Conservation (phyloP, 805 yeast species). For the Monosporozyma aerobia region DNA sequence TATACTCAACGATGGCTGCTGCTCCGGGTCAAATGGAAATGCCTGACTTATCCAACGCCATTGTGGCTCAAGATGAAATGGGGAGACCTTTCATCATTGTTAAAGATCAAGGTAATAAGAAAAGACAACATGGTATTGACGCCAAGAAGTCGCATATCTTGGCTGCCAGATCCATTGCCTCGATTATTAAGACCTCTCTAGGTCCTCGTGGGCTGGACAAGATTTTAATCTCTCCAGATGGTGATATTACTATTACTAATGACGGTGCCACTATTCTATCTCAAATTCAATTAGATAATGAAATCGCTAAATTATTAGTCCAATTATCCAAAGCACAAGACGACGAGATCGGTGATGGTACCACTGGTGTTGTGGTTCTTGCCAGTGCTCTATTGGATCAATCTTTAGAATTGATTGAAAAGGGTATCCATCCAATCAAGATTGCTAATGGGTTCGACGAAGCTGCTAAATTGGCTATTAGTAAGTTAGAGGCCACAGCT, state of each 20-base stretch:
- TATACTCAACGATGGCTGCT: background rate
- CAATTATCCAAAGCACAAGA: conserved; percentile 93
- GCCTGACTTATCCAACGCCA: conserved; percentile 97
- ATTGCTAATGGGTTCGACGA: conserved; percentile 96
- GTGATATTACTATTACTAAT: conserved; percentile 95
- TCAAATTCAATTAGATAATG: conserved; percentile 93
- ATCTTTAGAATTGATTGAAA: conserved; percentile 87
- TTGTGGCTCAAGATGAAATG: conserved; percentile 98
- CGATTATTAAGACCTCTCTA: conserved; percentile 81
- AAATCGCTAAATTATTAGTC: conserved; percentile 90
- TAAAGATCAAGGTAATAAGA: conserved; percentile 63
- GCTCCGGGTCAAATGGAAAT: conserved; percentile 32
- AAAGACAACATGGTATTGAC: conserved; percentile 66
- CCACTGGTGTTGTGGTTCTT: conserved; percentile 95
- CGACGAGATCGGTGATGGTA: conserved; percentile 98
- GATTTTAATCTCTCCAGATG: conserved; percentile 89
- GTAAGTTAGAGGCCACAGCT: conserved; percentile 63
- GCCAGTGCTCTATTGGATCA: conserved; percentile 93
- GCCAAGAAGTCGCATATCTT: conserved; percentile 79
- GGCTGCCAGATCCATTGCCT: conserved; percentile 92
- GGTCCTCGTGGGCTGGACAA: conserved; percentile 99
- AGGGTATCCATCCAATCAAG: conserved; percentile 95
- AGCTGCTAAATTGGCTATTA: conserved; percentile 87
- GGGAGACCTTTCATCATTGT: conserved; percentile 98
- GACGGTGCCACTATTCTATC: conserved; percentile 96